Evolutionary conservation across 139 green algal species (phyloP), one percentile per base, ranked within the genome.

Genomic region (Chlorella sp.): DNA sequence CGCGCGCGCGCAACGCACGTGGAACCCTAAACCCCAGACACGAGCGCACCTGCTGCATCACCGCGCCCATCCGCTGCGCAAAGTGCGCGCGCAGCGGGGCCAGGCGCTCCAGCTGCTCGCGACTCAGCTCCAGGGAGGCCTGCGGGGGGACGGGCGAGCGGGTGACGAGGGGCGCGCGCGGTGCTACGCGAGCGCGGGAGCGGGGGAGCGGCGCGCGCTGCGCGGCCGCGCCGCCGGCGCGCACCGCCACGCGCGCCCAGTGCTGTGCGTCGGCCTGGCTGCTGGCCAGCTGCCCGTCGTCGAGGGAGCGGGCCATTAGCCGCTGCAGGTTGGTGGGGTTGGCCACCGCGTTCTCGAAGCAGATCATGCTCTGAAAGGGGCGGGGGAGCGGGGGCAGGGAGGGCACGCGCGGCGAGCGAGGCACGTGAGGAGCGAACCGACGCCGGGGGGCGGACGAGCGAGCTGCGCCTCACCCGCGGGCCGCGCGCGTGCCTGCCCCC

Each of bases 331-430:
- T 77, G 29, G 29, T 45, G 27, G 56, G 70, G 55, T 76, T 48
- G 70, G 59, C 67, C 9, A 76, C 41, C 1, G 71, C 71, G 56
- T 76, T 55, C 70, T 76, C 70, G 45, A 76, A 76, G 56, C 70
- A 76, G 70, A 68, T 68, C 21, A 43, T 12, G 42, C 42, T 42
- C 64, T 71, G 64, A 42, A 40, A 5, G 64, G 0, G 42, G n/a
- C 42, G 42, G n/a, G n/a, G n/a, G 64, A 43, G n/a, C 3, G 38
- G 8, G 17, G 29, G 33, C 21, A 41, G 59, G 31, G 31, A 33
- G 31, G 9, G 31, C 31, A 17, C 12, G 33, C 21, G 25, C 35
- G 60, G 41, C 25, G 43, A 15, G 29, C 8, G 21, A 11, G 61
- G 36, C 38, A 51, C 17, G 29, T 55, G 45, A n/a, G 33, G 48